Evolutionary conservation across 2,329 filamentous ascomycete species (phyloP), one percentile per base, ranked within the genome.

Genomic region (Celoporthe dispersa): DNA sequence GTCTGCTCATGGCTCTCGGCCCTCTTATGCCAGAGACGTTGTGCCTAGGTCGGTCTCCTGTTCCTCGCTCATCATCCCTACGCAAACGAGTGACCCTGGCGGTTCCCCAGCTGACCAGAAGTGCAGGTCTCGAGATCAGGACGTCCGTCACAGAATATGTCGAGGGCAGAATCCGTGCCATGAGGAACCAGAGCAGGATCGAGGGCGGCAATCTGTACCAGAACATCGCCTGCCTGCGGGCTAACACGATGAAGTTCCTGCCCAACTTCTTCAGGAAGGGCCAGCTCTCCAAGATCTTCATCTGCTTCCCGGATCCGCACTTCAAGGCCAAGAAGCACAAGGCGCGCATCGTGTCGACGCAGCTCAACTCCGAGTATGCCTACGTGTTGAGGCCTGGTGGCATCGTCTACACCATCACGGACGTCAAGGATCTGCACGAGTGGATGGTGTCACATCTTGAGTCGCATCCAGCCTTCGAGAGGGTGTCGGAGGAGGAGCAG

Each of bases 201-300:
- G 77, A 82, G 7, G 82, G 83, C 7, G 78, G 79, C 37, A 80
- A 81, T 65, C 80, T 83, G 62, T 98, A 94, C 80, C 91, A 97
- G 78, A 99, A 99, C 79, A 91, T 95, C 67, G 90, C 92, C 44
- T 97, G 94, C 78, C 84, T 99, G 63, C 91, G 96, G 72, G 93
- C 93, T 74, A 99, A 99, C 83, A 93, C 94, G 6, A 99, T 99
- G 96, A 99, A 99, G 80, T 99, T 98, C 81, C 85, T 99, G n/a
- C 95, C 97, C 72, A 98, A 99, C 79, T 97, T 98, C 85, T 98
- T 99, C 85, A 84, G 82, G 68, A 92, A 91, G 76, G 85, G 83
- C 19, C 94, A 98, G 79, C 88, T 99, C 19, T 88, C 87, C 73
- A 97, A 97, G 78, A 93, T 98, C 78, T 99, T 99, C 80, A 92